These are phyloP conservation scores for Laguncularia racemosa DNA, from an alignment of 345 rosid genomes.

Conservation along the genomic window DNA sequence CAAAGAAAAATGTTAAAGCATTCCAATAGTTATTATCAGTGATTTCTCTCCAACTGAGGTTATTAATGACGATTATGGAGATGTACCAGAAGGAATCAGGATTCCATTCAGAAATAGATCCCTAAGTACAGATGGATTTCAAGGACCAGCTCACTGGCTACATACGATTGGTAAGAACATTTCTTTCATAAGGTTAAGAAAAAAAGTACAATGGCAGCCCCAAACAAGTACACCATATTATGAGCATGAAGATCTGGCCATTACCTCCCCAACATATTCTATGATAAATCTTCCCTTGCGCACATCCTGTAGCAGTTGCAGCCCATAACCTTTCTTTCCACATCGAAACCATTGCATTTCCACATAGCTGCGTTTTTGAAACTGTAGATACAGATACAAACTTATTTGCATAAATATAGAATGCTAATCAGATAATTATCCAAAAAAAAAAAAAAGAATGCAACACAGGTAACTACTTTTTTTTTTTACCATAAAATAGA, in stretches of 20 bases:
- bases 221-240: background rate
- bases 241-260: background rate
- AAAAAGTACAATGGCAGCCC: background rate
- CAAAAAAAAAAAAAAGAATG: no score
- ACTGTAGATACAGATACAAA: constrained; percentile 42
- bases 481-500: no score
- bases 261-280: constrained; percentile 99
- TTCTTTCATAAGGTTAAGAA: background rate
- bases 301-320: constrained; percentile 67
- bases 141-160: no score
- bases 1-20: no score
- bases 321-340: constrained; percentile 96
- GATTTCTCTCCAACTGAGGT: no score
- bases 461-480: background rate
- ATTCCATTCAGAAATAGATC: no score
- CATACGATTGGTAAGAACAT: background rate
- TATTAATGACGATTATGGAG: no score
- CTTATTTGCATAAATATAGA: background rate
- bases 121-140: no score
- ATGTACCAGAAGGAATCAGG: no score
- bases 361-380: constrained; percentile 79
- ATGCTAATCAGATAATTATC: no score
- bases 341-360: constrained; percentile 60
- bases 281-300: constrained; percentile 74
- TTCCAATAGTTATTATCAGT: no score